Evolutionary conservation across 768 basidiomycete species (phyloP).

Genomic region (Boletus reticuloceps): DNA sequence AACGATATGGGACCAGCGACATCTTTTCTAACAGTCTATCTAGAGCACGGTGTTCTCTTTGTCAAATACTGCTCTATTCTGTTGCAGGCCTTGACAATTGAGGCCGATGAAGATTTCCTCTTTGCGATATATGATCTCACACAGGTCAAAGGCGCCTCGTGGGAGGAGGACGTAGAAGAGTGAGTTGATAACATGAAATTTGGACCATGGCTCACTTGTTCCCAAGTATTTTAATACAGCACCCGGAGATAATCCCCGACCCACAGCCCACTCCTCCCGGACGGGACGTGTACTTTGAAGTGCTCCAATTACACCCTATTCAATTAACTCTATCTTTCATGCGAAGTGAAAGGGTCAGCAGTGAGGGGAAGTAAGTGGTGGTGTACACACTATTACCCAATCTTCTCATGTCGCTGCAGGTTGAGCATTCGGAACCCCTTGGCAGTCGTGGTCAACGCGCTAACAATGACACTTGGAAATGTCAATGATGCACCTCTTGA

Average conservation of each 20-base stretch:
- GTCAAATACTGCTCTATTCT: slow-evolving; percentile 96
- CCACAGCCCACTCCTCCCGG: slow-evolving; percentile 65
- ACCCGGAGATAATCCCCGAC: slow-evolving; percentile 67
- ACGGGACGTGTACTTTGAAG: slow-evolving; percentile 91
- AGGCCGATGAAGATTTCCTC: slow-evolving; percentile 95
- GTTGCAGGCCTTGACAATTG: slow-evolving; percentile 90
- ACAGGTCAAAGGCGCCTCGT: slow-evolving; percentile 87
- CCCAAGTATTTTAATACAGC: slow-evolving; percentile 66
- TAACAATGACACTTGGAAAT: slow-evolving; percentile 97
- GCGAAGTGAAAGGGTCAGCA: slow-evolving; percentile 91
- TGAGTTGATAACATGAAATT: slow-evolving; percentile 35
- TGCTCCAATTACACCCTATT: slow-evolving; percentile 92
- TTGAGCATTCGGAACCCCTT: slow-evolving; percentile 84
- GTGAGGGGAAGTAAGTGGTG: slow-evolving; percentile 84
- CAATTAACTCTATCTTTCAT: slow-evolving; percentile 93
- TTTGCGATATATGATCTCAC: slow-evolving; percentile 90
- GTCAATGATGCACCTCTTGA: slow-evolving; percentile 94
- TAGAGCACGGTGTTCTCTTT: slow-evolving; percentile 98
- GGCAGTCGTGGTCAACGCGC: slow-evolving; percentile 88
- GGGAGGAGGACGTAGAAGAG: slow-evolving; percentile 80
- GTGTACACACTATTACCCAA: background rate
- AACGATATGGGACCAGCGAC: background rate
- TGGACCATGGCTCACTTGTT: slow-evolving; percentile 6
- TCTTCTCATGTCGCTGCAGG: slow-evolving; percentile 34
- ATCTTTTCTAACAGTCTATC: background rate